Conservation (phyloP, 805 yeast genomes). For the Saccharomyces mikatae region DNA sequence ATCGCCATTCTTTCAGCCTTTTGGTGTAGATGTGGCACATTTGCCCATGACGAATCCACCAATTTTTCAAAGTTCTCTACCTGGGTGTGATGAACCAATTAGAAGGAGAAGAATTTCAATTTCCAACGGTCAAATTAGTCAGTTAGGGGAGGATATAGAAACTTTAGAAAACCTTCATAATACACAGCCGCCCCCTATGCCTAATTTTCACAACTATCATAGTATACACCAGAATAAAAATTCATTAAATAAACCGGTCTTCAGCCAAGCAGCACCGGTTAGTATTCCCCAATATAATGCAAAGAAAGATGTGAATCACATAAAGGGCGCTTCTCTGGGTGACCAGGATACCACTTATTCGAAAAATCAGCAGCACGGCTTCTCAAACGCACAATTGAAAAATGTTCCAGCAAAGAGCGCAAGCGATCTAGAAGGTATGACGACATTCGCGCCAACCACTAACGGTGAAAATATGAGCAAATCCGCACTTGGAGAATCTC, state of each 20-base stretch:
- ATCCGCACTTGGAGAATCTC: constrained; percentile 23
- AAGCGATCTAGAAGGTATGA: neutral
- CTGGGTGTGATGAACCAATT: constrained; percentile 23
- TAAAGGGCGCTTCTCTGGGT: neutral
- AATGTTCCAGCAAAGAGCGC: neutral
- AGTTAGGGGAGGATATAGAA: constrained; percentile 41
- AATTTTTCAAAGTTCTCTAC: constrained; percentile 37
- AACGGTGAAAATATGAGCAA: neutral
- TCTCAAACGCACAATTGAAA: neutral
- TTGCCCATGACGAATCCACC: constrained; percentile 41
- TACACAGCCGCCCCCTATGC: constrained; percentile 22
- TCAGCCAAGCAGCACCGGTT: neutral
- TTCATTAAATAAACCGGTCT: neutral
- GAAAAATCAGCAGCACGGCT: neutral
- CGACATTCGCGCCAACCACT: neutral
- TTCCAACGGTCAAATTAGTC: constrained; percentile 80
- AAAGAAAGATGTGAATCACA: neutral
- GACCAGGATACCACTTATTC: neutral
- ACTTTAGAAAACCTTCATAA: constrained; percentile 33
- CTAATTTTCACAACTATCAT: neutral
- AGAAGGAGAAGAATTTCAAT: constrained; percentile 60
- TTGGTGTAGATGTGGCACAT: constrained; percentile 37
- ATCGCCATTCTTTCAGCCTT: constrained; percentile 38
- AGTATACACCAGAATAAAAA: neutral
- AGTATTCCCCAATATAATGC: neutral